These are phyloP conservation scores for Coriaria nepalensis DNA, from an alignment of 306 rosid species.

Conservation along the genomic window DNA sequence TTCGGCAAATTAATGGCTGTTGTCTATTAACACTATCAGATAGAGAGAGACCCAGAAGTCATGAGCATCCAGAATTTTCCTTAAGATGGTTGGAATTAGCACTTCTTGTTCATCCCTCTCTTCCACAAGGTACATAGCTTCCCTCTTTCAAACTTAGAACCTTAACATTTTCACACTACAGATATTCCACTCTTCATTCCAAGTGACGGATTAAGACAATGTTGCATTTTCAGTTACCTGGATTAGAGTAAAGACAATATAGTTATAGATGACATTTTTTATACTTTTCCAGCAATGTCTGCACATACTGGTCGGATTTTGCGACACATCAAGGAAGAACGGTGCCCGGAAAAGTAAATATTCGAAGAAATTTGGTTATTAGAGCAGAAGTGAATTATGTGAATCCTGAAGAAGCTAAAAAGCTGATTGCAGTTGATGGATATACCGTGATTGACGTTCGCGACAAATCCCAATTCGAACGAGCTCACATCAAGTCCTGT, in stretches of 20 bases:
- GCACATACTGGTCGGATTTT: constrained; percentile 41
- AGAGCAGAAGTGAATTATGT: constrained; percentile 68
- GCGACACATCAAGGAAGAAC: constrained; percentile 44
- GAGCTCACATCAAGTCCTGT: constrained; percentile 82
- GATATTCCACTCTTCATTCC: too few relatives aligned
- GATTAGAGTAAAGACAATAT: too few relatives aligned
- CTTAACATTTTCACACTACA: too few relatives aligned
- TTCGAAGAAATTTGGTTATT: constrained; percentile 26
- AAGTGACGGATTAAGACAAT: too few relatives aligned
- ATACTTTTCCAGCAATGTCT: constrained; percentile 62
- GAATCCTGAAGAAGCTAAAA: constrained; percentile 61
- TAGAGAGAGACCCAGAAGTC: too few relatives aligned
- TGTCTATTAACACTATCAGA: too few relatives aligned
- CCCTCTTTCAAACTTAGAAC: too few relatives aligned
- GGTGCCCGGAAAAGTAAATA: constrained; percentile 25
- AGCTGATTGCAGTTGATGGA: constrained; percentile 53
- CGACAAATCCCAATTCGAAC: constrained; percentile 53
- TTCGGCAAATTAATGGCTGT: too few relatives aligned
- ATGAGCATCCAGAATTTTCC: too few relatives aligned
- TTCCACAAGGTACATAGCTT: neutral
- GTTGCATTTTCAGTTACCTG: too few relatives aligned
- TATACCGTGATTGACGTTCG: constrained; percentile 66
- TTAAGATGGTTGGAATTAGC: too few relatives aligned
- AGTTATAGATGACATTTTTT: too few relatives aligned
- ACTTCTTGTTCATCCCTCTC: neutral